Base-by-base conservation (phyloP, 768 basidiomycete genomes). In the Pleurotus cornucopiae region DNA sequence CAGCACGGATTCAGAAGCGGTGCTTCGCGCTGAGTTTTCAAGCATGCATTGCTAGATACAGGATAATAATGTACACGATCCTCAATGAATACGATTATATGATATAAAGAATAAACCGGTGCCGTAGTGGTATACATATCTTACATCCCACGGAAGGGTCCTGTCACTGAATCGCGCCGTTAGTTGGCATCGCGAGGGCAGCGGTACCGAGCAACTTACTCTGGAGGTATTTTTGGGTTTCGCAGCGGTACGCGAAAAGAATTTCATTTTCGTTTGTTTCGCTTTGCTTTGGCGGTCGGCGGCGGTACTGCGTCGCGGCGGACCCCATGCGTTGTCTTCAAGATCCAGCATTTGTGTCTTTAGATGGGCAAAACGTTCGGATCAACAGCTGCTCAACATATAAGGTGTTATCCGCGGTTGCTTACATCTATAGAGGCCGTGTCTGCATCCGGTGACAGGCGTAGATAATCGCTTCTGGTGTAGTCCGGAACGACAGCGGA, bases 301-400 rank as follows among this genome's bases (percentile, higher is more conserved):
- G 37, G 64, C 61, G 63, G 44, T 61, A 62, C 30, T 56, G 56
- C 41, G 60, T 38, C 68, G 64, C n/a, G 64, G 66, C 3, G 65
- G 57, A 20, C 64, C 66, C 75, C 76, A 79, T 9, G 77, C 74
- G 49, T 66, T 66, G 55, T 78, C 69, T 49, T 78, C 72, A 4
- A 62, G 62, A n/a, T 69, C 69, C 6, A 76, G 64, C 64, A 69
- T 69, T 44, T 55, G 54, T 13, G 54, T 46, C 54, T 55, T 48
- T n/a, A 18, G 21, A 23, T 23, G 21, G 47, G n/a, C 16, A 43
- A 43, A 41, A 0, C 11, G 16, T 21, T 11, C 25, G 25, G 34
- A 13, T 34, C 39, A 54, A 14, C 43, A 54, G 13, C 16, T 14
- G 18, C 39, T 13, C 49, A 34, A 51, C 14, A 18, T 54, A 54